Evolutionary conservation across 1,284 basidiomycete genomes (phyloP), one percentile per base, ranked within the genome.

Genomic region (Naganishia albida): DNA sequence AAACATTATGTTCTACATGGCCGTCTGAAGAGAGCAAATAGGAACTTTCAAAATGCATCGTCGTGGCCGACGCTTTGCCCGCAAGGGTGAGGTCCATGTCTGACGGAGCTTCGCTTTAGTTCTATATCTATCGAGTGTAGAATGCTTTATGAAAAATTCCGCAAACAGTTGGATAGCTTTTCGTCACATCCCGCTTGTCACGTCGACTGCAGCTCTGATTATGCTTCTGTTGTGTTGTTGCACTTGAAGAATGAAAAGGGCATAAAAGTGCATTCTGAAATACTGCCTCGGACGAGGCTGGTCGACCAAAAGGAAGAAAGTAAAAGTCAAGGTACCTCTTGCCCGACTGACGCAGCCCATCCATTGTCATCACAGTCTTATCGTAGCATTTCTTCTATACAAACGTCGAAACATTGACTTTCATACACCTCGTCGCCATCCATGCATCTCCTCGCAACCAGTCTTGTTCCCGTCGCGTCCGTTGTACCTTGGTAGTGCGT

Each of bases 91-190:
- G 23, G 57, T 40, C 57, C 38, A 60, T 60, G 57, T 60, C 57
- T 60, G 57, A 48, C 48, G 57, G 57, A 60, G 57, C 57, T 60
- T 60, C 57, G 57, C 57, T 60, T 60, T 60, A 40, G 57, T 60
- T 60, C 57, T 26, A 60, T 39, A 60, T 60, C 44, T 48, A 28
- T n/a, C n/a, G 7, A 20, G 3, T 59, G 43, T 34, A 48, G 34
- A 34, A 34, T n/a, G n/a, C 30, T 46, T 39, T 57, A 23, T 34
- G 48, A 25, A 30, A 3, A 2, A 34, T 51, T 12, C 8, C 30
- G 42, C 42, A 15, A 43, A 43, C 10, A 34, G n/a, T n/a, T n/a
- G n/a, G n/a, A n/a, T n/a, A n/a, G n/a, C n/a, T n/a, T n/a, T n/a
- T n/a, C n/a, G n/a, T n/a, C n/a, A n/a, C n/a, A n/a, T n/a, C n/a